phyloP scores from a whole-genome alignment of 352 stramenopile genomes.

The Globisporangium solare region DNA sequence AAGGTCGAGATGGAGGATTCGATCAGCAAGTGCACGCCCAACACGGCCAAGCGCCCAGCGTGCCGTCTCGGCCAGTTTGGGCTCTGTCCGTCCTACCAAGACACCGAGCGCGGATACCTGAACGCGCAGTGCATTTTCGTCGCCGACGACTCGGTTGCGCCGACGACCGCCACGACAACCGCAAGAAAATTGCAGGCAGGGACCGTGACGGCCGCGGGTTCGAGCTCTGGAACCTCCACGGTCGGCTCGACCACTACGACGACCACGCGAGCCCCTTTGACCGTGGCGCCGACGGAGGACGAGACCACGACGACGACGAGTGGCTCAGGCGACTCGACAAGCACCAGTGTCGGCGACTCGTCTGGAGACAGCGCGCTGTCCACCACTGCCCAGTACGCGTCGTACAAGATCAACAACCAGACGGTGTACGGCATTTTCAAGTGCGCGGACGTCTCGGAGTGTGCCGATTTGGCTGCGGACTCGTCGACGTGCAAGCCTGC shows the following conservation, averaged over 20 bases:
- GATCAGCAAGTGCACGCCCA: conserved; percentile 78
- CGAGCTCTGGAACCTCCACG: neutral
- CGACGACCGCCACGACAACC: conserved; percentile 8
- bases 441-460: conserved; percentile 41
- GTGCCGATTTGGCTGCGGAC: conserved; percentile 33
- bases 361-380: conserved; percentile 19
- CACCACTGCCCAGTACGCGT: conserved; percentile 19
- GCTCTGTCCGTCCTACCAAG: conserved; percentile 81
- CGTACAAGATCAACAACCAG: conserved; percentile 49
- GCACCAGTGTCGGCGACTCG: conserved; percentile 17
- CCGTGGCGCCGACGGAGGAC: neutral
- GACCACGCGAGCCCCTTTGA: conserved; percentile 6
- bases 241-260: neutral
- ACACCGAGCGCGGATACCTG: conserved; percentile 59
- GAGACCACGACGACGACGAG: conserved; percentile 3
- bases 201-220: conserved; percentile 15
- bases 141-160: conserved; percentile 39
- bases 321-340: neutral
- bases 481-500: conserved; percentile 25
- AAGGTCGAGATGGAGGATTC: conserved; percentile 68
- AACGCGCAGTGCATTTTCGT: conserved; percentile 84
- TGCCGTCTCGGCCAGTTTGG: conserved; percentile 60
- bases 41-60: conserved; percentile 61
- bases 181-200: conserved; percentile 9
- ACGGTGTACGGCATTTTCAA: conserved; percentile 53